Base-by-base conservation (phyloP, 2,329 filamentous ascomycete species). In the Venturia nashicola region DNA sequence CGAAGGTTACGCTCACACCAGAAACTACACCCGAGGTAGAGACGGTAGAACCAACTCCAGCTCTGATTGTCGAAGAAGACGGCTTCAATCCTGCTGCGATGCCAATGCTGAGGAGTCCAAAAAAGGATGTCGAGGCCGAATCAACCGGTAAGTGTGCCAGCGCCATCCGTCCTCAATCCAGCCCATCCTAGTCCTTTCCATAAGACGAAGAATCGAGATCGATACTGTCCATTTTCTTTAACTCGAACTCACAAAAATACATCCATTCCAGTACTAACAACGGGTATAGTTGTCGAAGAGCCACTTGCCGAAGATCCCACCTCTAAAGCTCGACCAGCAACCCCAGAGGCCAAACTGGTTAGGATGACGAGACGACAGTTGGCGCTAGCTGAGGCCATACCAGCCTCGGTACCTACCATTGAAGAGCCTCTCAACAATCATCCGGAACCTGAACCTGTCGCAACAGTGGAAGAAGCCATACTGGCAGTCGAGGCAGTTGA, bases 401-500 rank as follows among this genome's bases (percentile, higher is more conserved):
- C 67, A 18, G 51, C 18, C 6, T 16, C 8, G 3, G 32, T 11
- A 18, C 14, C 51, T 27, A 68, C 67, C 23, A 66, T 68, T 27
- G 67, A 65, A 65, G 62, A 70, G 71, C 48, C 65, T 65, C 20
- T 69, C 68, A 61, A 69, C 63, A n/a, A 69, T 70, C 61, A 66
- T 69, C 44, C 66, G 14, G 32, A 62, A 11, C 5, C 44, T 18
- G 18, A 14, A 27, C 32, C 40, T 20, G 42, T 43, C 5, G 40
- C 60, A 23, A 46, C 60, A 51, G 23, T 32, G 18, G 60, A 62
- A 23, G 44, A 46, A 18, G 44, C 40, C 8, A 39, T 34, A 46
- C 42, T 44, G 36, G 60, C 60, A 20, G 44, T 48, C 11, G 23
- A 62, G n/a, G 42, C 40, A 39, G 42, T 39, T 5, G 60, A 62